Evolutionary conservation across 768 basidiomycete genomes (phyloP).

Genomic region (Gymnopilus junonius): DNA sequence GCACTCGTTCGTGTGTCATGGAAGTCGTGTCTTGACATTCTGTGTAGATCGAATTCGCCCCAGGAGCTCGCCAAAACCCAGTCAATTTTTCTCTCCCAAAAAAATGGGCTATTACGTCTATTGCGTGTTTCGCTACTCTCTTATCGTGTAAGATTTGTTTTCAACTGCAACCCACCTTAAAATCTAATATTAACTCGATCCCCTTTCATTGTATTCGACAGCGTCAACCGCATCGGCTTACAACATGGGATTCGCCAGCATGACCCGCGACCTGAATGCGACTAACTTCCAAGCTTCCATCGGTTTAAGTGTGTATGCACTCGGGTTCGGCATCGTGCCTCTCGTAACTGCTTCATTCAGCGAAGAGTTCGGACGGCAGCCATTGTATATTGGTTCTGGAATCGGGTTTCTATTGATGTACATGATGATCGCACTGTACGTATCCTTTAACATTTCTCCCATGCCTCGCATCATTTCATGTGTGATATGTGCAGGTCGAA

Average conservation of each 20-base stretch:
- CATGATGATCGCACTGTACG: constrained; percentile 50
- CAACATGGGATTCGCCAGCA: constrained; percentile 58
- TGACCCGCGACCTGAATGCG: constrained; percentile 55
- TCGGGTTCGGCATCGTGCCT: constrained; percentile 68
- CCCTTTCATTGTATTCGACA: constrained; percentile 23
- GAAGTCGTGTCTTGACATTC: neutral
- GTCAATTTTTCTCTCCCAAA: constrained; percentile 39
- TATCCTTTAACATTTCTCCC: neutral
- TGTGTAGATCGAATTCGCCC: constrained; percentile 29
- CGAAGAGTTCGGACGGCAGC: constrained; percentile 76
- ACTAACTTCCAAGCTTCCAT: constrained; percentile 49
- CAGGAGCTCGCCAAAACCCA: constrained; percentile 36
- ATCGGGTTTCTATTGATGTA: constrained; percentile 58
- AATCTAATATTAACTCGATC: constrained; percentile 22
- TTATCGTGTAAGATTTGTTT: constrained; percentile 49
- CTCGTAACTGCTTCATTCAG: constrained; percentile 72
- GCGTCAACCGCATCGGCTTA: constrained; percentile 58
- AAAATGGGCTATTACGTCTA: constrained; percentile 51
- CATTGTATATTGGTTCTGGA: constrained; percentile 57
- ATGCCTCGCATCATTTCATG: neutral
- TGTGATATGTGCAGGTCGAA: constrained; percentile 33
- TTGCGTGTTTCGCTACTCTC: constrained; percentile 53
- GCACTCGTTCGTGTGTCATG: neutral
- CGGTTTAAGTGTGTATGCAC: constrained; percentile 54
- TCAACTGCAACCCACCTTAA: neutral